Base-by-base conservation (phyloP, 106 monocot genomes). In the Dactylorhiza incarnata region DNA sequence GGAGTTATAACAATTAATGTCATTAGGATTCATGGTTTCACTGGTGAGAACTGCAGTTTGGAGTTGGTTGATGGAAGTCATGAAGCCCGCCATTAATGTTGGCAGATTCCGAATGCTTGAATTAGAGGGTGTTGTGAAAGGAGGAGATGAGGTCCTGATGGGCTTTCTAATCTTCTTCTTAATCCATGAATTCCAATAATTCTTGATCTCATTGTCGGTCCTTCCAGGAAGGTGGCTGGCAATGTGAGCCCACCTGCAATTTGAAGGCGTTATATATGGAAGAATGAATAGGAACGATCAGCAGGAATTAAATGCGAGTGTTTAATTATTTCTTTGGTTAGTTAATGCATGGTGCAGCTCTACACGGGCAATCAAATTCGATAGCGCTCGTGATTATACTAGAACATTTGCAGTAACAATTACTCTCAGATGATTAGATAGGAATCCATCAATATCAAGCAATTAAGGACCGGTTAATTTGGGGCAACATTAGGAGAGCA, bases 101-200 rank as follows among this genome's bases (percentile, higher is more conserved):
- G 84, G 24, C 45, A 45, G 78, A 44, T 45, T 52, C 29, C 26
- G 65, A 49, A 17, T 46, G n/a, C 66, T 23, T 44, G 43, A 7
- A 43, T 49, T 4, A 5, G 51, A 12, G 73, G 65, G 65, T 26
- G 7, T 24, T 24, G 29, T 2, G 3, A 37, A 26, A 26, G 63
- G 25, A 5, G 83, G 29, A 55, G 80, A 59, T 13, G 82, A 15
- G 15, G 72, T 50, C 0, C 49, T 53, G 19, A 12, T 69, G 12
- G 82, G 75, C 68, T 86, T 87, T 56, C 80, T 54, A 19, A 90
- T 81, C 71, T 90, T 90, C 84, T 90, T 90, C 75, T 90, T 90
- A 51, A 90, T 90, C 87, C 87, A 90, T 73, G 90, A 90, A 56
- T 90, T 90, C 90, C 90, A 90, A 74, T 87, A 87, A 75, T 90